Evolutionary conservation across 2,329 filamentous ascomycete species (phyloP), one percentile per base, ranked within the genome.

Genomic region (Talaromyces sp.): DNA sequence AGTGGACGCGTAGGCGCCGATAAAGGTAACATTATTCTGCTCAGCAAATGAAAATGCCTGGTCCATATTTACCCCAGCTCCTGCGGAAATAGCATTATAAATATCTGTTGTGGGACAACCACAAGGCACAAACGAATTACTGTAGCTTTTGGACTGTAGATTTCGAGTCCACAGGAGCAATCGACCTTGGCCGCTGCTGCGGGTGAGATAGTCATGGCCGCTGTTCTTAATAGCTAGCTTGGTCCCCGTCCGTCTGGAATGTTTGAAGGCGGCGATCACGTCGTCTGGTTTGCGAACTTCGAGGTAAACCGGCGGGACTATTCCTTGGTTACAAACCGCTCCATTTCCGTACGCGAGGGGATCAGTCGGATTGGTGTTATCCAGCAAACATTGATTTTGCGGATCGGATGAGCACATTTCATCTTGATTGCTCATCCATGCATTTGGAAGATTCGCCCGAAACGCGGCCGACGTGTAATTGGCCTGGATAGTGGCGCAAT

Each of bases 1-100:
- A 0, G 82, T 84, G 8, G 56, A 19, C 8, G 35, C 35, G n/a
- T 81, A 81, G 1, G 86, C 87, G 1, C 83, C 84, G 0, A 89
- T 82, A 5, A 87, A 75, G 1, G 80, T 79, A 17, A 82, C 80
- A 64, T 78, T 69, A 1, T 76, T 68, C 60, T 82, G 75, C 0
- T 85, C 80, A n/a, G 56, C 56, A 41, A 41, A 41, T 41, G 35
- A n/a, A 35, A 59, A 45, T 13, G 35, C 56, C 35, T 45, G 35
- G 56, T 45, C 56, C 56, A 59, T 59, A 25, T 41, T 45, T 10
- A 41, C 56, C n/a, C 35, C 56, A 22, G 35, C 56, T 13, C 35
- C 35, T 13, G 35, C 22, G 33, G 41, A 33, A 41, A 59, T 45
- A 35, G 56, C 35, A 45, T 45, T 45, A 35, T 54, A 33, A 25